Evolutionary conservation across 1,139 yeast genomes (phyloP), one percentile per base, ranked within the genome.

Genomic region (Pichia sp.): DNA sequence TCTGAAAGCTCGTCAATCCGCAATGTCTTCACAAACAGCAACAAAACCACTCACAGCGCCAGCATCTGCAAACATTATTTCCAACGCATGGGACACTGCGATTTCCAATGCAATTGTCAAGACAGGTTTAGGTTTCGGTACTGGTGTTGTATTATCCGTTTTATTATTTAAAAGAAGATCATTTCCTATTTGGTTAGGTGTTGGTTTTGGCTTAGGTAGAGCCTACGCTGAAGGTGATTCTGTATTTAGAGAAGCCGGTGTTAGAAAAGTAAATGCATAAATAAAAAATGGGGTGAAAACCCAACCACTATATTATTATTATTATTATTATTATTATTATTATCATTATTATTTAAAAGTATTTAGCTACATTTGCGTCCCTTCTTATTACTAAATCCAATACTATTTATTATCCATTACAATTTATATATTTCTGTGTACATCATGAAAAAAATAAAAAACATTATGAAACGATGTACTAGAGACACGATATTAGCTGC

Each of bases 181-280:
- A 7, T 92, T 88, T 80, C 97, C 97, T 48, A 97, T 90, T 42
- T 90, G 97, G 96, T 70, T 90, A 53, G 97, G 97, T 57, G 71
- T 88, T 58, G 98, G 97, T 39, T 90, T 92, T 61, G 98, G 98
- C 56, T 77, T 90, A 54, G 98, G 98, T 57, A 85, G 97, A 73
- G 96, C 96, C 47, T 92, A 89, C 69, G 81, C 97, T 55, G 98
- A 92, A 73, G 98, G 97, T 53, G 97, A 92, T 65, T 95, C 97
- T 55, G 85, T 90, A 51, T 90, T 92, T 77, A 84, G 97, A 71
- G 70, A 74, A 46, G 85, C 84, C 54, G 95, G 95, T 50, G 68
- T 82, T 57, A 81, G 94, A 74, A 72, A 80, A 47, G 79, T 82
- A 50, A 80, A 80, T 63, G 85, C 86, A 53, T 82, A 68, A 65